Percentiles rank a stretch among this genome's conserved stretches.
phyloP scores from a whole-genome alignment of 2,329 filamentous ascomycete genomes.

The Aspergillus sclerotialis region DNA sequence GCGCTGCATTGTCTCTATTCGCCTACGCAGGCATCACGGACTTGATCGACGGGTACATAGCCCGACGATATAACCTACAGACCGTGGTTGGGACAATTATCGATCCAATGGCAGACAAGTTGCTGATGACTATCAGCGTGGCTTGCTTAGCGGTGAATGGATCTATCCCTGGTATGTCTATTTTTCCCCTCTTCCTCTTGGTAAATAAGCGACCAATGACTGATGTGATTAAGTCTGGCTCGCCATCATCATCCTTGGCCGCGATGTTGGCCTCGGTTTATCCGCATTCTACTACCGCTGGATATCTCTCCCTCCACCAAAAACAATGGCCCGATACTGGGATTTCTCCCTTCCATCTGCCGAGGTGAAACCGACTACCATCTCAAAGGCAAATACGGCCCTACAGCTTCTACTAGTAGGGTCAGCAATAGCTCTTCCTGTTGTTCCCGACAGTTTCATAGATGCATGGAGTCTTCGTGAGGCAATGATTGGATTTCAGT shows the following conservation, averaged over 20 bases:
- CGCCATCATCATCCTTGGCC: constrained; percentile 80
- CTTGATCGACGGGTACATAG: constrained; percentile 89
- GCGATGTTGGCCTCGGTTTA: constrained; percentile 75
- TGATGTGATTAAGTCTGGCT: constrained; percentile 62
- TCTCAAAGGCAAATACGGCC: constrained; percentile 73
- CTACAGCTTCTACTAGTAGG: constrained; percentile 83
- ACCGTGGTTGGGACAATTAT: constrained; percentile 94
- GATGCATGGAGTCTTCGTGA: constrained; percentile 51
- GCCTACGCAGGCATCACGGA: constrained; percentile 88
- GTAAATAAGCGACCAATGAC: neutral
- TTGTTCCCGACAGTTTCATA: constrained; percentile 55
- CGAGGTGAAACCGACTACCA: constrained; percentile 38
- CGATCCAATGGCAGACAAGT: constrained; percentile 95
- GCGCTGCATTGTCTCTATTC: constrained; percentile 76
- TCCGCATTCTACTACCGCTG: constrained; percentile 93
- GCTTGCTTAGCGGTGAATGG: constrained; percentile 79
- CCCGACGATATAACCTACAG: constrained; percentile 75
- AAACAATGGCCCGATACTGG: constrained; percentile 91
- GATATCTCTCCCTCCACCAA: constrained; percentile 87
- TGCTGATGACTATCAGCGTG: constrained; percentile 87
- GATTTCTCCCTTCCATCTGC: constrained; percentile 75
- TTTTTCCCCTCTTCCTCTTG: neutral
- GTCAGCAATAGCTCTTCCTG: constrained; percentile 70
- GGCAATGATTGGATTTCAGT: constrained; percentile 49
- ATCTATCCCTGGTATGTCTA: constrained; percentile 62